These are phyloP conservation scores for Neonectria magnoliae DNA, from an alignment of 2,329 filamentous ascomycete species.

Conservation along the genomic window DNA sequence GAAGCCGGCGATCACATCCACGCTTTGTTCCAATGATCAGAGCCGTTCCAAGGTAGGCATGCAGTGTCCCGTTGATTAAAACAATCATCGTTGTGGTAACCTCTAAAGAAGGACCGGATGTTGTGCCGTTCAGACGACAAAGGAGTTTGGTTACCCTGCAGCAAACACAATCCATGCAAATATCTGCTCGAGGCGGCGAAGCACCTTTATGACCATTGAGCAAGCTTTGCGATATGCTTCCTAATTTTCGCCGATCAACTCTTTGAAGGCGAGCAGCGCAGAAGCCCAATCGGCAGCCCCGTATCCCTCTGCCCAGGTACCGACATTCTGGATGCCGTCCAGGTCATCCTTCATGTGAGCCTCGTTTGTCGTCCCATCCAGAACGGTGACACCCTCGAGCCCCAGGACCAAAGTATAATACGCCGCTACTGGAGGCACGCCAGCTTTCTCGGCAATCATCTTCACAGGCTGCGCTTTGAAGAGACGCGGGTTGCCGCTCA, in stretches of 20 bases:
- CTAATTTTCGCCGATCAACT: conserved; percentile 41
- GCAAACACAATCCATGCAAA: background rate
- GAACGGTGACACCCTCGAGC: conserved; percentile 52
- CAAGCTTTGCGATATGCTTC: background rate
- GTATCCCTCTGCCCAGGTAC: conserved; percentile 55
- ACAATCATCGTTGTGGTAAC: background rate
- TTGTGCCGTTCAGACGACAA: background rate
- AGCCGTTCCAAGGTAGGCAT: background rate
- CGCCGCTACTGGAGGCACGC: conserved; percentile 52
- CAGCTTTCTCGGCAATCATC: conserved; percentile 55
- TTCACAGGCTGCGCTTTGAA: conserved; percentile 57
- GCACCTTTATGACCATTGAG: background rate
- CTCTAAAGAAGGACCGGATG: background rate
- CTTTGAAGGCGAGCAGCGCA: conserved; percentile 60
- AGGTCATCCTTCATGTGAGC: conserved; percentile 62
- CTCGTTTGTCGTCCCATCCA: conserved; percentile 59
- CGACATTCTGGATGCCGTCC: conserved; percentile 53
- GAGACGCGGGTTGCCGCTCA: conserved; percentile 58
- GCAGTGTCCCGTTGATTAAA: background rate
- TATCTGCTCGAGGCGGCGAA: background rate
- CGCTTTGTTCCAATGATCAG: background rate
- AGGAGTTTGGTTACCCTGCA: background rate
- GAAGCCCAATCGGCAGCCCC: conserved; percentile 59
- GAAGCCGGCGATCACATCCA: background rate
- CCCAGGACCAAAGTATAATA: conserved; percentile 62